Percentiles rank a stretch among this genome's conserved stretches.
These are phyloP conservation scores for Chrysosporium keratinophilum DNA, from an alignment of 2,329 filamentous ascomycete species.

Conservation along the genomic window DNA sequence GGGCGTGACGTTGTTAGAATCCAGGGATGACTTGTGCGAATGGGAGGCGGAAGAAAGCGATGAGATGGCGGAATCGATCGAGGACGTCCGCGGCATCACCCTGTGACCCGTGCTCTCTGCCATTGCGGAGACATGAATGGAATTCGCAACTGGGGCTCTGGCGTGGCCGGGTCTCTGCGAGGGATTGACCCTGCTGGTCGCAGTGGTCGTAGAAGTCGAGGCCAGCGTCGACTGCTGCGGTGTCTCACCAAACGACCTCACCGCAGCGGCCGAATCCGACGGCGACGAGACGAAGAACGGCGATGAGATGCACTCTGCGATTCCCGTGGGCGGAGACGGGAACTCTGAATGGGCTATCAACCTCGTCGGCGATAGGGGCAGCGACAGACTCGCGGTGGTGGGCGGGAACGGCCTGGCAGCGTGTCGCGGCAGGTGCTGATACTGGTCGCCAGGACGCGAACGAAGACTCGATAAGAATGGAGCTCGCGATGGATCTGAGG, in stretches of 20 bases:
- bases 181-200: constrained; percentile 1
- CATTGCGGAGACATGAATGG: constrained; percentile 11
- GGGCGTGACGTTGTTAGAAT: constrained; percentile 47
- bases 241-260: neutral
- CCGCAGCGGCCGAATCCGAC: neutral
- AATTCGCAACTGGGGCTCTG: constrained; percentile 21
- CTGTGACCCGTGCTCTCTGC: constrained; percentile 16
- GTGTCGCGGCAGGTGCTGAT: neutral
- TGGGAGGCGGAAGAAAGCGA: constrained; percentile 54
- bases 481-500: neutral
- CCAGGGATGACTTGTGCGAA: constrained; percentile 49
- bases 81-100: constrained; percentile 60
- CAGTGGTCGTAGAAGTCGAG: neutral
- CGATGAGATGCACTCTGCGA: neutral
- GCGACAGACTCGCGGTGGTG: neutral
- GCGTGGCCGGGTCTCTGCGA: constrained; percentile 20
- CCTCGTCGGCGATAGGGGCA: neutral
- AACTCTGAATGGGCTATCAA: neutral
- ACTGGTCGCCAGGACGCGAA: constrained; percentile 1
- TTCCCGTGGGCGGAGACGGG: neutral
- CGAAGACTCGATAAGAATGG: neutral
- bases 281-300: neutral
- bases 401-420: neutral
- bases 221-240: neutral
- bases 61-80: constrained; percentile 89